These are phyloP conservation scores for Andalucia godoyi DNA, from an alignment of 78 protist species.

Conservation along the genomic window DNA sequence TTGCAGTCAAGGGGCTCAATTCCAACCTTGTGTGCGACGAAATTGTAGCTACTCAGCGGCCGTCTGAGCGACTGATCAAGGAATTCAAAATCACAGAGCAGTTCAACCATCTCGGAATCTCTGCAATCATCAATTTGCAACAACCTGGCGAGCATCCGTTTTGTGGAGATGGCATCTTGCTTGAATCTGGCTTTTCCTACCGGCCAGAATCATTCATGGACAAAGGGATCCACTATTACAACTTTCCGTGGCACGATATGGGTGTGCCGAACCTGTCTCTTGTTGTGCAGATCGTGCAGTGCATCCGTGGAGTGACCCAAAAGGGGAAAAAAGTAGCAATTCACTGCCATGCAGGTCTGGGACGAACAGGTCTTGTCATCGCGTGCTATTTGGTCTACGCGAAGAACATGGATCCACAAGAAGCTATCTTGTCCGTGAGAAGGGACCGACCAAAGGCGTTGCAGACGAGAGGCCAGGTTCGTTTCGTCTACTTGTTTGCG, in stretches of 20 bases:
- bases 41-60: constrained; percentile 5
- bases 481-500: neutral
- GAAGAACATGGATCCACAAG: neutral
- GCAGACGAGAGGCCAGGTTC: neutral
- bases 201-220: neutral
- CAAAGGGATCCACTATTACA: neutral
- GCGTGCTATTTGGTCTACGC: neutral
- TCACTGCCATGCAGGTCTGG: constrained; percentile 25
- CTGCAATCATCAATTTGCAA: constrained; percentile 4
- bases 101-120: neutral
- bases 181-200: neutral
- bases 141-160: constrained; percentile 5
- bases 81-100: neutral
- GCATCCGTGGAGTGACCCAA: neutral
- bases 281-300: neutral
- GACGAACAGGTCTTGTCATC: constrained; percentile 10
- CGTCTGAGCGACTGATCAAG: neutral
- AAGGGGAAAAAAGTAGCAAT: neutral
- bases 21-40: no score
- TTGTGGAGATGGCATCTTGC: neutral
- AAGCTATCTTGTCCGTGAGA: neutral
- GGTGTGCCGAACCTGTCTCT: neutral
- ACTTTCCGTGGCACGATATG: constrained; percentile 19
- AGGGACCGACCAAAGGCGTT: neutral
- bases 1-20: no score